A percentile compares a stretch with the other conserved stretches of the same genome.
Conservation (phyloP, 441 rosid species). For the Adansonia madagascariensis region DNA sequence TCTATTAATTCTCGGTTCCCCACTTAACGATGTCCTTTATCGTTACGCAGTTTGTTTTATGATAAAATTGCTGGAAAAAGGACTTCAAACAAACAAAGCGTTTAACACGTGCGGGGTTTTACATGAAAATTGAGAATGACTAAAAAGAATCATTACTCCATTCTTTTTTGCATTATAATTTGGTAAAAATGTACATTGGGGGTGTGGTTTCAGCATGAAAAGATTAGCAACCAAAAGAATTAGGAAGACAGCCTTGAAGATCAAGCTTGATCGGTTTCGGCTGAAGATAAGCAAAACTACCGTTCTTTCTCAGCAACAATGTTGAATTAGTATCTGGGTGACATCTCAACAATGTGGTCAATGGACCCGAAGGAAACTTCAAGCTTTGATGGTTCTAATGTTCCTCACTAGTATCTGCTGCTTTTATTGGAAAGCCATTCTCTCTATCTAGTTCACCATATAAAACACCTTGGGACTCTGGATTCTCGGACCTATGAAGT, state of each 20-base stretch:
- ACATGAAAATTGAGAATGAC: not conserved
- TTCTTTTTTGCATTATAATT: not conserved
- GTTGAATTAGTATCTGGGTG: not conserved
- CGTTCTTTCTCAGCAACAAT: slow-evolving; percentile 1
- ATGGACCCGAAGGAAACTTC: not conserved
- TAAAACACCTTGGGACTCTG: slow-evolving; percentile 41
- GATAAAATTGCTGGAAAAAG: not conserved
- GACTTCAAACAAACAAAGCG: not conserved
- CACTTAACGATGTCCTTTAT: not conserved
- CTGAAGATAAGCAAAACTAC: not conserved
- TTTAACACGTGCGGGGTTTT: not conserved
- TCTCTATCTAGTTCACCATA: slow-evolving; percentile 45
- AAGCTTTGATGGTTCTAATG: slow-evolving; percentile 18
- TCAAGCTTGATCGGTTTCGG: not conserved
- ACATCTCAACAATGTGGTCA: not conserved
- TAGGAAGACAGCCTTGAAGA: not conserved
- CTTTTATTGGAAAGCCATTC: slow-evolving; percentile 41
- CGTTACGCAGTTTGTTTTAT: not conserved
- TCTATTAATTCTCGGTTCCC: not conserved
- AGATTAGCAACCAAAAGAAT: not conserved
- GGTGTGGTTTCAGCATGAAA: not conserved
- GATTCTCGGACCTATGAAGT: slow-evolving; percentile 37
- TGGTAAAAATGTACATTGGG: not conserved
- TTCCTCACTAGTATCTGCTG: slow-evolving; percentile 32
- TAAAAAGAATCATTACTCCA: not conserved